Evolutionary conservation across 148 eudicot genomes (phyloP).

Genomic region (Rhododendron ovatum): DNA sequence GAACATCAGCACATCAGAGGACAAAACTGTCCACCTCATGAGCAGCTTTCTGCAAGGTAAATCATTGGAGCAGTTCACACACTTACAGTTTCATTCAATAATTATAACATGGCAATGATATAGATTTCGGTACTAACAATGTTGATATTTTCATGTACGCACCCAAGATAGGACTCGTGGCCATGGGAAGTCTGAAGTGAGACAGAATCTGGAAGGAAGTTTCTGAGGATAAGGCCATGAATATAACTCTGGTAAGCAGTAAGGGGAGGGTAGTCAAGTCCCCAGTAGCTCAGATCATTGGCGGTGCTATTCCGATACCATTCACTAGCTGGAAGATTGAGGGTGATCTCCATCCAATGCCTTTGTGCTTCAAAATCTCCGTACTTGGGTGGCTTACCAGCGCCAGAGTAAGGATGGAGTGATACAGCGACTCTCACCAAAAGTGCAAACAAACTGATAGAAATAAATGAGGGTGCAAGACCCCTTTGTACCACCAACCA

Average conservation of each 20-base stretch:
- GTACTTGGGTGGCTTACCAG: slow-evolving; percentile 70
- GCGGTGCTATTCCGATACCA: slow-evolving; percentile 80
- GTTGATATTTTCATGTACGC: slow-evolving; percentile 16
- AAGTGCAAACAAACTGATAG: slow-evolving; percentile 62
- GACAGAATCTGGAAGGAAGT: slow-evolving; percentile 68
- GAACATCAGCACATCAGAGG: slow-evolving; percentile 68
- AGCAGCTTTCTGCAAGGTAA: slow-evolving; percentile 73
- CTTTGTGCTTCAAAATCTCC: slow-evolving; percentile 98
- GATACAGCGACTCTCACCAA: slow-evolving; percentile 68
- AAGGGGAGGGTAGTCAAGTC: slow-evolving; percentile 96
- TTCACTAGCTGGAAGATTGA: slow-evolving; percentile 65
- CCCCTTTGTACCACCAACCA: slow-evolving; percentile 54
- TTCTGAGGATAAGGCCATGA: slow-evolving; percentile 65
- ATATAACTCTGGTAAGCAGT: slow-evolving; percentile 93
- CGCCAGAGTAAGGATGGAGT: slow-evolving; percentile 83
- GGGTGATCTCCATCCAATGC: slow-evolving; percentile 98
- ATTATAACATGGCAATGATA: background rate
- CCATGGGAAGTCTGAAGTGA: slow-evolving; percentile 72
- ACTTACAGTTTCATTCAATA: background rate
- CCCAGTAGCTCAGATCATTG: slow-evolving; percentile 86
- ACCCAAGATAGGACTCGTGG: slow-evolving; percentile 89
- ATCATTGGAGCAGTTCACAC: background rate
- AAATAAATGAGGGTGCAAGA: slow-evolving; percentile 46
- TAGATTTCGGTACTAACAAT: background rate
- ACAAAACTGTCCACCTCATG: slow-evolving; percentile 92